phyloP scores from a whole-genome alignment of 2,329 filamentous ascomycete species.

The Passalora sequoiae region DNA sequence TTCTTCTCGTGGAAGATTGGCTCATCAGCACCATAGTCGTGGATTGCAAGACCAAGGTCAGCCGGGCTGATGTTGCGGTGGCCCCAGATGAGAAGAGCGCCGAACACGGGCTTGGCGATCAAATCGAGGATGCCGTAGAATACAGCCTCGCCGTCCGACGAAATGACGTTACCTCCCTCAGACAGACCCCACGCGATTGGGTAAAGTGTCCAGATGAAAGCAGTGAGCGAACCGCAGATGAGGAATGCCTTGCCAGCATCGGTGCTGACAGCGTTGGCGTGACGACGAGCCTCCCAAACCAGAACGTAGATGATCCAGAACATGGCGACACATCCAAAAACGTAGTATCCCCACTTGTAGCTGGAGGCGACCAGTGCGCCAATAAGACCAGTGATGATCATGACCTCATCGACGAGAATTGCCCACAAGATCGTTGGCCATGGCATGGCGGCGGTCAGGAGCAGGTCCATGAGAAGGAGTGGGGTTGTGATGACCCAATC shows the following conservation, averaged over 20 bases:
- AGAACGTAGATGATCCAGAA: conserved; percentile 59
- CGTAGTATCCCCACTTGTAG: conserved; percentile 67
- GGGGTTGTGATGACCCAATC: conserved; percentile 63
- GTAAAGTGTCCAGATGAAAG: conserved; percentile 60
- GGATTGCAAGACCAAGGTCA: conserved; percentile 50
- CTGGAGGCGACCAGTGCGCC: conserved; percentile 57
- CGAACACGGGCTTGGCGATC: conserved; percentile 60
- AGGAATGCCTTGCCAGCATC: conserved; percentile 52
- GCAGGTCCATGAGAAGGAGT: conserved; percentile 56
- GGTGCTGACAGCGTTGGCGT: conserved; percentile 52
- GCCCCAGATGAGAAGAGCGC: conserved; percentile 55
- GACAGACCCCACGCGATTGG: conserved; percentile 58
- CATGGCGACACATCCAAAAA: conserved; percentile 47
- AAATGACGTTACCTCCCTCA: conserved; percentile 61
- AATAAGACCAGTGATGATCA: conserved; percentile 63
- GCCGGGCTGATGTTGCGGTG: conserved; percentile 58
- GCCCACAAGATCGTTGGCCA: conserved; percentile 60
- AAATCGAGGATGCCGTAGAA: conserved; percentile 66
- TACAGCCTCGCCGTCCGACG: conserved; percentile 61
- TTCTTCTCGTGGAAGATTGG: conserved; percentile 33
- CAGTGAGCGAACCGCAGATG: conserved; percentile 54
- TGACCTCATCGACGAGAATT: conserved; percentile 59
- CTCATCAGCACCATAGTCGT: conserved; percentile 44
- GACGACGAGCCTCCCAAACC: conserved; percentile 50
- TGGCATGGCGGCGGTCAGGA: conserved; percentile 60